phyloP scores from a whole-genome alignment of 768 basidiomycete genomes.

The Panaeolus papilionaceus region DNA sequence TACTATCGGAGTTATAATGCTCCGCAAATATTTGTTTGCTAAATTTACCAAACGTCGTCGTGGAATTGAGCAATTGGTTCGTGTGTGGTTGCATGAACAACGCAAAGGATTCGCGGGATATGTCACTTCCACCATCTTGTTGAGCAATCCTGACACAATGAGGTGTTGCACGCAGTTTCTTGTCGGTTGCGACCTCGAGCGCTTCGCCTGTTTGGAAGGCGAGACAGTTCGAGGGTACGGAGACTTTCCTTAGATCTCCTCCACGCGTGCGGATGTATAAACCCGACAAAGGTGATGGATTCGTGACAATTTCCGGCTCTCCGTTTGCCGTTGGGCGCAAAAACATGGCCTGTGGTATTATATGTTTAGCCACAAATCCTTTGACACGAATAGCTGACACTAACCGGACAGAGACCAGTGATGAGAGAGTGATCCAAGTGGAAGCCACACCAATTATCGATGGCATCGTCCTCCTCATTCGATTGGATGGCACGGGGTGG shows the following conservation, averaged over 20 bases:
- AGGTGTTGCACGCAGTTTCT: conserved; percentile 87
- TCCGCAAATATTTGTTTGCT: conserved; percentile 80
- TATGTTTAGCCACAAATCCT: conserved; percentile 14
- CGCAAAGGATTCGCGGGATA: conserved; percentile 88
- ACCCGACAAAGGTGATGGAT: conserved; percentile 81
- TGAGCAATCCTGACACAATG: conserved; percentile 88
- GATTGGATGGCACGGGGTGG: conserved; percentile 42
- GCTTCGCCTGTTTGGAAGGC: conserved; percentile 99
- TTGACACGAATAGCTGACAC: conserved; percentile 25
- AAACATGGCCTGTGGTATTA: conserved; percentile 77
- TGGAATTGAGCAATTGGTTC: conserved; percentile 69
- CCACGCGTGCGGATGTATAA: conserved; percentile 91
- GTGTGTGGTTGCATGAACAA: conserved; percentile 91
- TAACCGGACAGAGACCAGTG: conserved; percentile 91
- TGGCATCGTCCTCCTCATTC: conserved; percentile 63
- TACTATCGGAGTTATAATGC: conserved; percentile 42
- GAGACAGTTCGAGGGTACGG: conserved; percentile 83
- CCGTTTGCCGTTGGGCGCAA: conserved; percentile 54
- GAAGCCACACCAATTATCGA: conserved; percentile 95
- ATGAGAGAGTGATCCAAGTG: conserved; percentile 92
- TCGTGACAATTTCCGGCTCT: conserved; percentile 56
- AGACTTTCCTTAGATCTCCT: conserved; percentile 78
- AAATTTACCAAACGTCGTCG: conserved; percentile 89
- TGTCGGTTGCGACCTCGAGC: conserved; percentile 85
- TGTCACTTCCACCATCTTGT: conserved; percentile 46